phyloP scores from a whole-genome alignment of 768 basidiomycete genomes.

The Amanita brunnescens region DNA sequence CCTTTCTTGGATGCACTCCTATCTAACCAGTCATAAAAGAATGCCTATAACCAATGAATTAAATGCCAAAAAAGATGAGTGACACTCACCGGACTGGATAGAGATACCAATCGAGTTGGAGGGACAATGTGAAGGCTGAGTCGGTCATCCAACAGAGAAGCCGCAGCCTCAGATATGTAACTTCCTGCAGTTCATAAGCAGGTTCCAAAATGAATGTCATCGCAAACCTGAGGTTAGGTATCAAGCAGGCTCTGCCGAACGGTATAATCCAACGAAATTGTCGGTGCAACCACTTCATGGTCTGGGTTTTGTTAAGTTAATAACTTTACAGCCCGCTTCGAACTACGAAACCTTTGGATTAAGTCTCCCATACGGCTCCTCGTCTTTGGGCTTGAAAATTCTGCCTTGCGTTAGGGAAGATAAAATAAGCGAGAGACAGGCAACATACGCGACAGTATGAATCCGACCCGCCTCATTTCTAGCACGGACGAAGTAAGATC shows the following conservation, averaged over 20 bases:
- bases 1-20: slow-evolving; percentile 76
- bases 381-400: slow-evolving; percentile 89
- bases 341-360: slow-evolving; percentile 62
- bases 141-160: slow-evolving; percentile 71
- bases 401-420: slow-evolving; percentile 23
- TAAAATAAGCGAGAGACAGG: background rate
- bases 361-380: slow-evolving; percentile 80
- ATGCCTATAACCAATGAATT: slow-evolving; percentile 41
- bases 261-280: slow-evolving; percentile 87
- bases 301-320: slow-evolving; percentile 31
- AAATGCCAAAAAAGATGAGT: background rate
- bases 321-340: background rate
- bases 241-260: slow-evolving; percentile 82
- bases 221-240: slow-evolving; percentile 74
- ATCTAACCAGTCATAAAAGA: slow-evolving; percentile 92
- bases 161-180: slow-evolving; percentile 86
- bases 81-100: slow-evolving; percentile 61
- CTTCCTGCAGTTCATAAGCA: slow-evolving; percentile 26
- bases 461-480: slow-evolving; percentile 61
- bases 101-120: slow-evolving; percentile 71
- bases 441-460: slow-evolving; percentile 71
- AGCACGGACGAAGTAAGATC: slow-evolving; percentile 86
- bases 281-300: slow-evolving; percentile 84
- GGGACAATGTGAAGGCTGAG: slow-evolving; percentile 78
- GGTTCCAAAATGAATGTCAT: background rate